Conservation (phyloP, 169 alveolate species). For the Plasmodium cynomolgi region DNA sequence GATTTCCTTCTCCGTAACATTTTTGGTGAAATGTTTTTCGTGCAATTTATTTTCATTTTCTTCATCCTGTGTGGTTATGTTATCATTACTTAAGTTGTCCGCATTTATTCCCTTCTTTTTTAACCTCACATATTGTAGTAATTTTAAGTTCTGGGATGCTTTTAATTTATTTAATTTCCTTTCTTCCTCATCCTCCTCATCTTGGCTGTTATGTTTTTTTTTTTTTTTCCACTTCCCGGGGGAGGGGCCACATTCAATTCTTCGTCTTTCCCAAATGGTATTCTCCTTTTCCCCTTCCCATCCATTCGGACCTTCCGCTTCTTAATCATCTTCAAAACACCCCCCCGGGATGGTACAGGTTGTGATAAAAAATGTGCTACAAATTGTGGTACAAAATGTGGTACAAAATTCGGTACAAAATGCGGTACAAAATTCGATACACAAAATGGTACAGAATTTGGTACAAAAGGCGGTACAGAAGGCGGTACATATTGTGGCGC, state of each 20-base stretch:
- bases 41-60: slow-evolving; percentile 41
- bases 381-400: not conserved
- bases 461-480: not conserved
- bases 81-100: slow-evolving; percentile 14
- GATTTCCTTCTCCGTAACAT: slow-evolving; percentile 64
- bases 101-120: slow-evolving; percentile 72
- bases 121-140: slow-evolving; percentile 47
- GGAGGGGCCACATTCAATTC: slow-evolving; percentile 5
- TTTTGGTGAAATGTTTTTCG: slow-evolving; percentile 69
- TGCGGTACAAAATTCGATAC: not conserved
- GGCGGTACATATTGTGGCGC: not conserved
- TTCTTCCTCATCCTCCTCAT: slow-evolving; percentile 1
- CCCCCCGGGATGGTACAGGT: not conserved
- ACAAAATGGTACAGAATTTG: not conserved
- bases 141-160: slow-evolving; percentile 44
- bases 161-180: slow-evolving; percentile 24
- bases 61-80: slow-evolving; percentile 16
- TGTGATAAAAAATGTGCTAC: not conserved
- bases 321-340: slow-evolving; percentile 12
- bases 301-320: slow-evolving; percentile 26
- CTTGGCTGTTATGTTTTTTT: not conserved
- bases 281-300: slow-evolving; percentile 3
- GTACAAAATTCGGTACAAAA: not conserved
- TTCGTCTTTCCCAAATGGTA: slow-evolving; percentile 45
- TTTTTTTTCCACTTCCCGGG: not conserved